Percentiles rank a stretch among this genome's conserved stretches.
Evolutionary conservation across 129 eudicot species (phyloP).

Genomic region (Arctium minus): DNA sequence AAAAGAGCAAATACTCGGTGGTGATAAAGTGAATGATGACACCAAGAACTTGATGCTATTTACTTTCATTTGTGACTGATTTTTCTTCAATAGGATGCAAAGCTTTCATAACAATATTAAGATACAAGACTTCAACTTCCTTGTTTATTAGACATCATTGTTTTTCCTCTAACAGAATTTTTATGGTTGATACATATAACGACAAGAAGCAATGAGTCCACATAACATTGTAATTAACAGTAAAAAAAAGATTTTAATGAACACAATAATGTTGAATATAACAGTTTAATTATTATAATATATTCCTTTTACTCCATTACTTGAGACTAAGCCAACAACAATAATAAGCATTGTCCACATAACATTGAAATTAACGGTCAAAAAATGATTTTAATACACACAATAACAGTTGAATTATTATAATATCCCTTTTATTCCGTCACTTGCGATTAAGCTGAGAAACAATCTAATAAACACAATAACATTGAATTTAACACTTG

Average conservation of each 20-base stretch:
- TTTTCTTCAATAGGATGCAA: too few relatives aligned
- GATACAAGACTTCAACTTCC: background rate
- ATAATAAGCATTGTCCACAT: constrained; percentile 4
- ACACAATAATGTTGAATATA: background rate
- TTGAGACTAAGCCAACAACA: background rate
- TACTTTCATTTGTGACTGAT: background rate
- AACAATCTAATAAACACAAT: background rate
- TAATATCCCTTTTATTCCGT: background rate
- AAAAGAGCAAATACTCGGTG: too few relatives aligned
- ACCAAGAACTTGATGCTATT: background rate
- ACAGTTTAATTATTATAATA: background rate
- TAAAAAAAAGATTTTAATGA: background rate
- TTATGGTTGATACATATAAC: background rate
- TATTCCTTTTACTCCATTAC: background rate
- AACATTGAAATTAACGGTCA: constrained; percentile 13
- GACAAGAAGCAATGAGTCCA: constrained; percentile 13
- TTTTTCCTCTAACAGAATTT: background rate
- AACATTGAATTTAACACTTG: background rate
- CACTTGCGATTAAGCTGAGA: background rate
- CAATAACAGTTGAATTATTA: background rate
- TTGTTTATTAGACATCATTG: constrained; percentile 3
- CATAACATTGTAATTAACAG: constrained; percentile 9
- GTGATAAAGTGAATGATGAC: too few relatives aligned
- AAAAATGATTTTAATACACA: background rate
- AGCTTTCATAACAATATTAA: background rate